Conservation (phyloP, 768 basidiomycete genomes). For the Calocybe indica region DNA sequence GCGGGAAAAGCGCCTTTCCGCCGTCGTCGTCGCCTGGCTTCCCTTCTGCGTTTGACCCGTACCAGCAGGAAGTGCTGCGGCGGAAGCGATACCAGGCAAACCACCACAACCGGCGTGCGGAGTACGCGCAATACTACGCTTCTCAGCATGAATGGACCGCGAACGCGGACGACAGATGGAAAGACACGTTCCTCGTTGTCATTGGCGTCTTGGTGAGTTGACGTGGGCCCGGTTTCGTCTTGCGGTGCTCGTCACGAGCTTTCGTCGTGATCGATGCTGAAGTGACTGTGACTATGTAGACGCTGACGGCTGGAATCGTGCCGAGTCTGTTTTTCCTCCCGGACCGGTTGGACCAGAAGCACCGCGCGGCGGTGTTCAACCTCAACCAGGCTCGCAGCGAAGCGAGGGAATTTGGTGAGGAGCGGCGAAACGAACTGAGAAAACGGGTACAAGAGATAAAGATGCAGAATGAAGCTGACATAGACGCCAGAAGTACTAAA, state of each 20-base stretch:
- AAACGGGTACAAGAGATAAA: conserved; percentile 38
- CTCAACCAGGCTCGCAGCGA: conserved; percentile 55
- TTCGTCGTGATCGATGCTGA: too few relatives aligned
- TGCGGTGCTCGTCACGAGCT: too few relatives aligned
- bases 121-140: conserved; percentile 5
- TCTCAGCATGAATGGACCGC: conserved; percentile 19
- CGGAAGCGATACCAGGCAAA: conserved; percentile 37
- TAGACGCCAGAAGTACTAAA: not conserved
- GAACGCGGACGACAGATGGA: conserved; percentile 39
- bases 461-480: not conserved
- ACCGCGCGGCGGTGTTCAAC: conserved; percentile 48
- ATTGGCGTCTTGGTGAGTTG: conserved; percentile 43
- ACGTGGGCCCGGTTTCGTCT: not conserved
- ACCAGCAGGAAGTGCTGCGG: conserved; percentile 45
- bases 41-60: conserved; percentile 31
- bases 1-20: conserved; percentile 22
- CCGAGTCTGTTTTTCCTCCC: conserved; percentile 33
- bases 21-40: conserved; percentile 8
- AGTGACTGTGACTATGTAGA: conserved; percentile 19
- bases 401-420: conserved; percentile 47
- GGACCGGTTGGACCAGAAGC: conserved; percentile 33
- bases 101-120: conserved; percentile 17
- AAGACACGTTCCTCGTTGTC: conserved; percentile 42
- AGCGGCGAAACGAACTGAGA: conserved; percentile 45
- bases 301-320: conserved; percentile 38